These are phyloP conservation scores for Sugiyamaella paludigena DNA, from an alignment of 1,139 yeast species.

Conservation along the genomic window DNA sequence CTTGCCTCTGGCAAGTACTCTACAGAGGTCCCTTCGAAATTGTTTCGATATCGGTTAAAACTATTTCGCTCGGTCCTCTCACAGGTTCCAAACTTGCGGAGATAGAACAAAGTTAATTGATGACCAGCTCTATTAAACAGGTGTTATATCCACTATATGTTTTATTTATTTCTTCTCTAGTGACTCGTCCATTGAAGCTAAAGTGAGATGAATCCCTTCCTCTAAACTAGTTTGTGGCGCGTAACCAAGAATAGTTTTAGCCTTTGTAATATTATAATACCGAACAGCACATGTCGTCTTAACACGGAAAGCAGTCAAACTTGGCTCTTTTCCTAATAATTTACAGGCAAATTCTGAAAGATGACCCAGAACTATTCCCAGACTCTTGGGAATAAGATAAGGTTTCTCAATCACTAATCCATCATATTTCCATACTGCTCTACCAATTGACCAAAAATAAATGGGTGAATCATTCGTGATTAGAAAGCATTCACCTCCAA, in stretches of 20 bases:
- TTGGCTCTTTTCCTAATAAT: slow-evolving; percentile 75
- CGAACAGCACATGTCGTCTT: slow-evolving; percentile 91
- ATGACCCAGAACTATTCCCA: slow-evolving; percentile 80
- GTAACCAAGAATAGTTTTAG: slow-evolving; percentile 74
- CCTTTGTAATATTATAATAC: slow-evolving; percentile 88
- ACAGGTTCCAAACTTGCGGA: no score
- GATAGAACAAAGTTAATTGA: no score
- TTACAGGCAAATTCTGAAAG: slow-evolving; percentile 71
- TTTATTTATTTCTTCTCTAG: not conserved
- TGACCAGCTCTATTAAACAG: not conserved
- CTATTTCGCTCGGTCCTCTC: no score
- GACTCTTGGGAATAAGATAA: slow-evolving; percentile 64
- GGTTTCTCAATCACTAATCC: slow-evolving; percentile 73
- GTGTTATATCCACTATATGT: no score
- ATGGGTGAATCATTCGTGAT: slow-evolving; percentile 93
- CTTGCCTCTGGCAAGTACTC: no score
- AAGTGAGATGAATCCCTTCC: slow-evolving; percentile 75
- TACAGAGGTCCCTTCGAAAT: no score
- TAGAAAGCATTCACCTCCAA: slow-evolving; percentile 86
- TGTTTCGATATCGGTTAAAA: no score
- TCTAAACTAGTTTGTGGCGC: slow-evolving; percentile 77
- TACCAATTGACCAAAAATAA: slow-evolving; percentile 95
- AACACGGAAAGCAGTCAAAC: slow-evolving; percentile 95
- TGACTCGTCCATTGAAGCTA: slow-evolving; percentile 83
- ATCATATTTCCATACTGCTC: slow-evolving; percentile 96